Evolutionary conservation across 2,329 filamentous ascomycete genomes (phyloP).

Genomic region (Ceratocystiopsis minuta): DNA sequence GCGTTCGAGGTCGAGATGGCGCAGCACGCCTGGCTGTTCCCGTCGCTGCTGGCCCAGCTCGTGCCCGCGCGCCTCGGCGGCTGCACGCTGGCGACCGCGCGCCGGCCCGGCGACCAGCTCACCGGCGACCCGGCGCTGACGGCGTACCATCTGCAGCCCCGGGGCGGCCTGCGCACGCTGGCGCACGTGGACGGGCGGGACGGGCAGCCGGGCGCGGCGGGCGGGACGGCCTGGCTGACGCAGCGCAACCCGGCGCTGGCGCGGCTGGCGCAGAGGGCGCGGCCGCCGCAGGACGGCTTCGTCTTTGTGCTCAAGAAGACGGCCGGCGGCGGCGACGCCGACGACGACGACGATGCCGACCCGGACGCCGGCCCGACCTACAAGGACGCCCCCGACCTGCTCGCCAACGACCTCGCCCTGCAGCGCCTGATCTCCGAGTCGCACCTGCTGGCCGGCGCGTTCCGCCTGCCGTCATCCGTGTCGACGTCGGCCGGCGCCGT

Average conservation of each 20-base stretch:
- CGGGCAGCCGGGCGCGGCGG: no score
- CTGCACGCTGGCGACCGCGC: conserved; percentile 17
- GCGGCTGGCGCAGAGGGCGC: no score
- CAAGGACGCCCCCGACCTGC: conserved; percentile 45
- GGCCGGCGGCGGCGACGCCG: conserved; percentile 5
- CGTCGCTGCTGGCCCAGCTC: conserved; percentile 57
- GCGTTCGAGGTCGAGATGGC: conserved; percentile 84
- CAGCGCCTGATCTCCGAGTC: conserved; percentile 84
- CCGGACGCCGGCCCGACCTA: conserved; percentile 13
- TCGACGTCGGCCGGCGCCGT: conserved; percentile 22
- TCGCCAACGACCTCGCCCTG: conserved; percentile 83
- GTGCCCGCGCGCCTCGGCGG: conserved; percentile 58
- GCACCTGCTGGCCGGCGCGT: conserved; percentile 53
- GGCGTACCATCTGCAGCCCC: no score
- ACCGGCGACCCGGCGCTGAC: no score
- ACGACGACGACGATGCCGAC: conserved; percentile 35
- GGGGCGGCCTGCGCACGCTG: no score
- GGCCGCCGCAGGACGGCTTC: no score
- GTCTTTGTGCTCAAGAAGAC: no score
- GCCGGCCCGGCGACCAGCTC: no score
- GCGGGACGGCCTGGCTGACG: no score
- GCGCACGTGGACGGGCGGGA: no score
- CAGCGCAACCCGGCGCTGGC: no score
- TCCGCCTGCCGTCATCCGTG: conserved; percentile 16
- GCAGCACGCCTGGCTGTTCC: conserved; percentile 85